Evolutionary conservation across 164 flowering plant species (phyloP).

Genomic region (Vitis rotundifolia): DNA sequence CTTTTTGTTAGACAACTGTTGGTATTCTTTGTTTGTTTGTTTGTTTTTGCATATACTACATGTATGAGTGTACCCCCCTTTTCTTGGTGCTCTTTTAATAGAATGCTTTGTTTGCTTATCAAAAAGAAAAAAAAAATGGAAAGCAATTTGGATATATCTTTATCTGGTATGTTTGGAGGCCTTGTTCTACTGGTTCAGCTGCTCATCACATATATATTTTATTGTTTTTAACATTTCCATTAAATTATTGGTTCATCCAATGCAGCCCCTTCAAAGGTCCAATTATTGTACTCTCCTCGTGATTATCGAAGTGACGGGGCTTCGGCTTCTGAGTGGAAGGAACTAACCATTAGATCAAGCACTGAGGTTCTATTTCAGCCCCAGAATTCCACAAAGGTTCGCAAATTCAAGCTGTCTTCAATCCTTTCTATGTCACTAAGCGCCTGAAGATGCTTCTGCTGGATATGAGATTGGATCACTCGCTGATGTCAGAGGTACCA

Average conservation of each 20-base stretch:
- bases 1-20: no score
- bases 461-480: background rate
- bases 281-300: conserved; percentile 70
- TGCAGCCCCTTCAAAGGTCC: conserved; percentile 72
- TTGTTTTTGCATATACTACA: no score
- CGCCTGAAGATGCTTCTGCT: conserved; percentile 40
- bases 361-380: conserved; percentile 81
- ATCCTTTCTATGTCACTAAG: conserved; percentile 65
- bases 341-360: conserved; percentile 67
- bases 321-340: conserved; percentile 82
- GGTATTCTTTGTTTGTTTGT: no score
- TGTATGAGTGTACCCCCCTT: no score
- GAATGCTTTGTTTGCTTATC: no score
- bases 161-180: background rate
- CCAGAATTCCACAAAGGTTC: conserved; percentile 46
- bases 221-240: background rate
- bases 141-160: background rate
- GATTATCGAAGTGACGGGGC: conserved; percentile 75
- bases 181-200: background rate
- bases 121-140: no score
- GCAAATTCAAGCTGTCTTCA: conserved; percentile 75
- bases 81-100: no score
- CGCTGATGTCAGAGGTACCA: background rate
- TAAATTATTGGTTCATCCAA: background rate
- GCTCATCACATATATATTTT: no score